Evolutionary conservation across 441 rosid species (phyloP).

Genomic region (Brassica balearica): DNA sequence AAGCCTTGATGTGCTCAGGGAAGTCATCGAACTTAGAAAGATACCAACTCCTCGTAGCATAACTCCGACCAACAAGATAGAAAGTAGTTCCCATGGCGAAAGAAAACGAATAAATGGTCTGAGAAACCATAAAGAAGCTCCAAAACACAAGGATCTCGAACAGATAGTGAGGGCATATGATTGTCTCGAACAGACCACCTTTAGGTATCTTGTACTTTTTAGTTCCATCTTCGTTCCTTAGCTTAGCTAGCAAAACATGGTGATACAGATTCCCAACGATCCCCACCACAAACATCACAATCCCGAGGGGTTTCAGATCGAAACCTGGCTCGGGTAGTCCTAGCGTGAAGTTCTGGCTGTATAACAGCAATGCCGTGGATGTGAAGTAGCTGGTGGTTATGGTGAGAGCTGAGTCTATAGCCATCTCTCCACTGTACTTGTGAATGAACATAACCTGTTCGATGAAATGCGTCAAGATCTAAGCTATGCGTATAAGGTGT

Average conservation of each 20-base stretch:
- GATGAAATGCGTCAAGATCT: conserved; percentile 9
- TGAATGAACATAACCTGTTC: conserved; percentile 68
- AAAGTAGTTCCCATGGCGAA: conserved; percentile 48
- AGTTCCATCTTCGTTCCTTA: conserved; percentile 51
- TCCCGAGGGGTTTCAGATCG: conserved; percentile 56
- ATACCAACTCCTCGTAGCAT: conserved; percentile 77
- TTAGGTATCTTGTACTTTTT: conserved; percentile 68
- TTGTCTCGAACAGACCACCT: conserved; percentile 66
- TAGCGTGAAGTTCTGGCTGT: conserved; percentile 53
- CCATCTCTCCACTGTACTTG: conserved; percentile 65
- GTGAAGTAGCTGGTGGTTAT: conserved; percentile 53
- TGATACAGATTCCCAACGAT: conserved; percentile 77
- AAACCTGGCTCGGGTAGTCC: conserved; percentile 53
- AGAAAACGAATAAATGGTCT: conserved; percentile 53
- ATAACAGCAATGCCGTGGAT: conserved; percentile 52
- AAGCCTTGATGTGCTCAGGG: conserved; percentile 56
- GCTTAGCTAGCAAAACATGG: conserved; percentile 66
- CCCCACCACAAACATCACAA: conserved; percentile 56
- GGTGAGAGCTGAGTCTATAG: conserved; percentile 42
- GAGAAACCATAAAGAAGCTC: conserved; percentile 65
- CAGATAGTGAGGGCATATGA: conserved; percentile 78
- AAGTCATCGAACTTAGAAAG: conserved; percentile 68
- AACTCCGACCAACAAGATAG: conserved; percentile 66
- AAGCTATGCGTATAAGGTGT: not conserved
- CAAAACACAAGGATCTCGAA: conserved; percentile 69